Conservation (phyloP, 345 rosid genomes). For the Populus davidiana region DNA sequence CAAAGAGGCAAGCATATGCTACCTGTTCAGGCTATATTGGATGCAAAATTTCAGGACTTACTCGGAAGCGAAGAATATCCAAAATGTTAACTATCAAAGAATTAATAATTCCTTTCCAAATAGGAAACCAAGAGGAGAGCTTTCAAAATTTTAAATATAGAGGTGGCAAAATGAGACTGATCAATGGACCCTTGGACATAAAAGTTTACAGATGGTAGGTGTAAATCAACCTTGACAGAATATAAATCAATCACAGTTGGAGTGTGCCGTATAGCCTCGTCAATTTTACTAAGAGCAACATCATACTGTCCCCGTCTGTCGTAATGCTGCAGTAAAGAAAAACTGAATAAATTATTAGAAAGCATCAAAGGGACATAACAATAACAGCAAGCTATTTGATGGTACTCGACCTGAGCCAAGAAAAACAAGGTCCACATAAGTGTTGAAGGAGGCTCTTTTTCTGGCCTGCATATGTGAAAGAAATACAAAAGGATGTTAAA, state of each 20-base stretch:
- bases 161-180: neutral
- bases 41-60: neutral
- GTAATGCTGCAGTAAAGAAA: conserved; percentile 73
- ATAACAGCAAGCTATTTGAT: neutral
- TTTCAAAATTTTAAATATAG: neutral
- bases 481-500: conserved; percentile 10
- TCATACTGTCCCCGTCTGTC: conserved; percentile 87
- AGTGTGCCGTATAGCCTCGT: conserved; percentile 89
- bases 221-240: conserved; percentile 70
- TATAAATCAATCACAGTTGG: conserved; percentile 98
- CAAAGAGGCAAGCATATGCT: neutral
- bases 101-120: neutral
- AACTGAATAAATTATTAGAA: neutral
- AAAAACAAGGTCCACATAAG: conserved; percentile 89
- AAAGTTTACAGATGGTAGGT: neutral
- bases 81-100: neutral
- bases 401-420: conserved; percentile 77
- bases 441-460: conserved; percentile 89
- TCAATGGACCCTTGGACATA: neutral
- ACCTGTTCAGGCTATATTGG: neutral
- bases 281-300: conserved; percentile 70
- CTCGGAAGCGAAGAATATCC: neutral
- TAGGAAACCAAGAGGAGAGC: neutral
- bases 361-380: conserved; percentile 16
- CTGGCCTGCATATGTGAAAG: conserved; percentile 53